Percentiles rank a stretch among this genome's conserved stretches.
These are phyloP conservation scores for Biscogniauxia marginata DNA, from an alignment of 2,329 filamentous ascomycete species.

Conservation along the genomic window DNA sequence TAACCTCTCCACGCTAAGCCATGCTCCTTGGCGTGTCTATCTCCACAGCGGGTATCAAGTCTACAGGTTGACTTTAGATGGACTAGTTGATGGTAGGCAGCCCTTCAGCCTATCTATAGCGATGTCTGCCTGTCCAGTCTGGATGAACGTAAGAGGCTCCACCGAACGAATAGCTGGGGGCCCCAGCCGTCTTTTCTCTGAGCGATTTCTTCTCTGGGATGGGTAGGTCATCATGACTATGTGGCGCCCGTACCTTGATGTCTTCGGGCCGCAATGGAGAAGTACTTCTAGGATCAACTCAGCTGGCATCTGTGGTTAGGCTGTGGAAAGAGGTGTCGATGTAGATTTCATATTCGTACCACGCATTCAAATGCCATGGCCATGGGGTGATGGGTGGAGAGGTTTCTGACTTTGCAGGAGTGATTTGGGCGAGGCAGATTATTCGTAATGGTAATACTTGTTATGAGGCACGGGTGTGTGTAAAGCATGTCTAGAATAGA, in stretches of 20 bases:
- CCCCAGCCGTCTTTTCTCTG: not conserved
- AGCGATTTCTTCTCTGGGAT: not conserved
- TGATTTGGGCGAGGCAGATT: not conserved
- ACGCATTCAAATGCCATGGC: not conserved
- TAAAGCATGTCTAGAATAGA: not conserved
- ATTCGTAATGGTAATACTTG: not conserved
- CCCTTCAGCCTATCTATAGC: not conserved
- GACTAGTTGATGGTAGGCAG: not conserved
- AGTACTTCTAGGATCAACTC: not conserved
- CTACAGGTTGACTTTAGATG: not conserved
- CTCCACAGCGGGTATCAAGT: not conserved
- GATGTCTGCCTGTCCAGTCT: not conserved
- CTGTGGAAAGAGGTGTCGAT: not conserved
- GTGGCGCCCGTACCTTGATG: not conserved
- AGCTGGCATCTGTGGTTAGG: not conserved
- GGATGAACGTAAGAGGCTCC: not conserved
- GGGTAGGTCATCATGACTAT: not conserved
- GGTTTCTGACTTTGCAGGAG: not conserved
- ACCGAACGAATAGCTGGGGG: not conserved
- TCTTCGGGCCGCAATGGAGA: not conserved
- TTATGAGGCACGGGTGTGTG: not conserved
- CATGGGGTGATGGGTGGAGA: not conserved
- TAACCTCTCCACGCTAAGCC: not conserved
- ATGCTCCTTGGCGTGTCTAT: not conserved
- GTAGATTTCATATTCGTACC: not conserved